Evolutionary conservation across 116 monocot species (phyloP).

Genomic region (Phalaenopsis hybrid): DNA sequence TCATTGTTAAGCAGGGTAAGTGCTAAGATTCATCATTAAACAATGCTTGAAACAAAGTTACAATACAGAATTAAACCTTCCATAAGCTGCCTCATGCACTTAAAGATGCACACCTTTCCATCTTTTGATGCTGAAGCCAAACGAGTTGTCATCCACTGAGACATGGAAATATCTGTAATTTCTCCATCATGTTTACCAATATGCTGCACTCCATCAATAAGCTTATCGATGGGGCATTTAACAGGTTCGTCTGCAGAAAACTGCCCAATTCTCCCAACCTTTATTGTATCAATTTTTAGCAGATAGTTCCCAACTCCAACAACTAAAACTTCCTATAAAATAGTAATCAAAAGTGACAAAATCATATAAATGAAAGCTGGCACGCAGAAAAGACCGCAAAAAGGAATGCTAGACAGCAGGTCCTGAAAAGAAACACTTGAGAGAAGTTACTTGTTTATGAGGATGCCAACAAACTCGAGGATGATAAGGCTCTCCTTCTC

Average conservation of each 20-base stretch:
- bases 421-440: background rate
- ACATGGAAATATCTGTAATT: conserved; percentile 92
- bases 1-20: background rate
- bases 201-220: conserved; percentile 72
- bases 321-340: conserved; percentile 66
- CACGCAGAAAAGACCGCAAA: background rate
- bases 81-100: background rate
- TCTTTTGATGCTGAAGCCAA: conserved; percentile 91
- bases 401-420: background rate
- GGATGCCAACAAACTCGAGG: conserved; percentile 88
- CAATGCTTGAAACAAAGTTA: background rate
- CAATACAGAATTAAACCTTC: background rate
- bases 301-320: conserved; percentile 74
- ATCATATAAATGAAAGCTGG: background rate
- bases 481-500: conserved; percentile 55
- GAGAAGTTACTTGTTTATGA: conserved; percentile 78
- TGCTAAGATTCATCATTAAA: background rate
- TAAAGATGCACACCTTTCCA: conserved; percentile 65
- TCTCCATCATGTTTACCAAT: conserved; percentile 93
- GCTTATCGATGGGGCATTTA: conserved; percentile 59
- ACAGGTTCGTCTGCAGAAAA: conserved; percentile 79
- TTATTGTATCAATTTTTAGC: conserved; percentile 81
- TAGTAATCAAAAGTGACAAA: background rate
- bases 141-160: conserved; percentile 98
- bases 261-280: conserved; percentile 64